Evolutionary conservation across 305 asterid genomes (phyloP).

Genomic region (Fraxinus angustifolia): DNA sequence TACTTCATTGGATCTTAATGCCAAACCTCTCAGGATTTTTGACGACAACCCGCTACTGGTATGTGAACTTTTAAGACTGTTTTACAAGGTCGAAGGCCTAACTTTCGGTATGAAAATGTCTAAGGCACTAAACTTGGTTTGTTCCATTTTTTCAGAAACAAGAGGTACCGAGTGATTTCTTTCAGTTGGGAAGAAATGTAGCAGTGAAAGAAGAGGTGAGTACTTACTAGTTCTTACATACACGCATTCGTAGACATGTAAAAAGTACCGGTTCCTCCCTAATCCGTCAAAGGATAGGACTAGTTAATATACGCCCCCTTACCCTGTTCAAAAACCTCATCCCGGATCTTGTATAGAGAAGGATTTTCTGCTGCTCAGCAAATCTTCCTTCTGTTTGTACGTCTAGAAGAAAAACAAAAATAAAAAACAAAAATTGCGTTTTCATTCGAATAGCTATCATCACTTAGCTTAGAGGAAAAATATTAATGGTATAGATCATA

Average conservation of each 20-base stretch:
- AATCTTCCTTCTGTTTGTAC: background rate
- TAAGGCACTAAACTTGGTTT: background rate
- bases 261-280: background rate
- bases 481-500: too few species aligned
- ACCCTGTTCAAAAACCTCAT: background rate
- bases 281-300: background rate
- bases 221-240: background rate
- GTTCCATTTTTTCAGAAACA: constrained; percentile 47
- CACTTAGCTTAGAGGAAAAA: too few species aligned
- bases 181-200: constrained; percentile 34
- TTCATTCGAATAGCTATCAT: too few species aligned
- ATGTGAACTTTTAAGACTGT: constrained; percentile 8
- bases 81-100: background rate
- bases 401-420: background rate
- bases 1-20: constrained; percentile 34
- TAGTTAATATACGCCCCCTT: background rate
- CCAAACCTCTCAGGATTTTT: constrained; percentile 28
- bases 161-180: constrained; percentile 49
- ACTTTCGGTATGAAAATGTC: background rate
- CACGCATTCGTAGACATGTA: background rate
- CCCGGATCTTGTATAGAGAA: background rate
- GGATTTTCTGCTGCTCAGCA: background rate
- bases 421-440: too few species aligned
- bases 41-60: constrained; percentile 31
- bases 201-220: constrained; percentile 50